Base-by-base conservation (phyloP, 352 stramenopile species). In the Elongisporangium undulatum region DNA sequence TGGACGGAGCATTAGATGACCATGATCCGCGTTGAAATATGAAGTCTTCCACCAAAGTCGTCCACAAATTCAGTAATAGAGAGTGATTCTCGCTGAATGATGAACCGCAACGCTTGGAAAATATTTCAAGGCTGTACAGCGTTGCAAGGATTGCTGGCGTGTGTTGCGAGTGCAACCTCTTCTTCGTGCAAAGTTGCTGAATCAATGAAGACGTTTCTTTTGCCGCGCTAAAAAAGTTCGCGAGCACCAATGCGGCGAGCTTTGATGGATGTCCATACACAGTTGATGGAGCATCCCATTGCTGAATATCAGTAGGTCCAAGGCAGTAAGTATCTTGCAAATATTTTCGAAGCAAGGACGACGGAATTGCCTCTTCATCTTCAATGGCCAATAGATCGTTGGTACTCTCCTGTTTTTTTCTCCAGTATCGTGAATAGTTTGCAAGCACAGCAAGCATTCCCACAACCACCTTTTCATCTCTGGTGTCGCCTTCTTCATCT, bases 71-170 rank as follows among this genome's bases (percentile, higher is more conserved):
- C 10, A 55, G 58, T n/a, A 78, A 60, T 2, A 75, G 63, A 9
- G 62, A 8, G 15, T 55, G 48, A 21, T 82, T 61, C 17, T 55
- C 21, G 9, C 56, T 58, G 22, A 84, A 67, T 4, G 66, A 19
- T 15, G 67, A 29, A 13, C 63, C 67, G 51, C 75, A 89, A 10
- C 66, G 73, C 66, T 92, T 94, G 7, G 72, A 55, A 12, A 94
- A 82, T 13, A 90, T 70, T 59, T 79, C 56, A 1, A 94, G 65
- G 53, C 81, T 90, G 50, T 89, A 74, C 20, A 92, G 64, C 7
- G 63, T 71, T 22, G 79, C 70, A 10, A 78, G 24, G 3, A 68
- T 59, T 4, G 63, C 60, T 17, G 58, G 20, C 13, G 61, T n/a
- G 19, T 64, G 58, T 9, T 63, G 62, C 7, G 62, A 67, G 0